Evolutionary conservation across 345 rosid species (phyloP), one percentile per base, ranked within the genome.

Genomic region (Eucalyptus curtisii): DNA sequence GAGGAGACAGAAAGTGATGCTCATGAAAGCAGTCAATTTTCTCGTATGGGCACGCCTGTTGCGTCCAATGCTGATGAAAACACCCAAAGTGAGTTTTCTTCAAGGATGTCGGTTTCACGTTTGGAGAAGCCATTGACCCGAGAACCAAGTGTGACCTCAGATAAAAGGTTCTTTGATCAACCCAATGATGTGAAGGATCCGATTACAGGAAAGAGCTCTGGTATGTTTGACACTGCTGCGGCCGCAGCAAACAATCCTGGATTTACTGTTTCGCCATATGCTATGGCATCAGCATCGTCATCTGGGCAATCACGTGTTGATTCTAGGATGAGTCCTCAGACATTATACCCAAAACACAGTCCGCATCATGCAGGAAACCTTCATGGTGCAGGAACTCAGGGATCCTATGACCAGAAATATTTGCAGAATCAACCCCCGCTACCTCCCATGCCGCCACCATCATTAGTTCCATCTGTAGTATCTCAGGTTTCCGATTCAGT

Each of bases 1-100:
- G 99, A 95, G 90, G 99, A 98, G 93, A 94, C 99, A 13, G 99
- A 94, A 92, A 95, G 96, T 90, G 97, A 95, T 91, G 96, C 91
- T 89, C 94, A 96, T 91, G 98, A 90, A 89, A 93, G 92, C 71
- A 87, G 93, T 91, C 99, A 96, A 55, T 96, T 93, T 90, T 93
- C 96, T 91, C 95, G 49, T 89, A 91, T 94, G 94, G 95, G 93
- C 49, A 93, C 97, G 80, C 96, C 98, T n/a, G 79, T 94, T 88
- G 94, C 94, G 53, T 93, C 96, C 89, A 95, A 94, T 66, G 91
- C 88, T 87, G 97, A 96, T 88, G 99, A 97, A 88, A 97, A 93
- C 87, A 91, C 95, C 90, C 98, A 92, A 90, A 95, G 96, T 90
- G 99, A 96, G 89, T 96, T 95, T 90, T 97, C 98, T 91, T 96